phyloP scores from a whole-genome alignment of 257 asterid species.

The Solanum arcanum region DNA sequence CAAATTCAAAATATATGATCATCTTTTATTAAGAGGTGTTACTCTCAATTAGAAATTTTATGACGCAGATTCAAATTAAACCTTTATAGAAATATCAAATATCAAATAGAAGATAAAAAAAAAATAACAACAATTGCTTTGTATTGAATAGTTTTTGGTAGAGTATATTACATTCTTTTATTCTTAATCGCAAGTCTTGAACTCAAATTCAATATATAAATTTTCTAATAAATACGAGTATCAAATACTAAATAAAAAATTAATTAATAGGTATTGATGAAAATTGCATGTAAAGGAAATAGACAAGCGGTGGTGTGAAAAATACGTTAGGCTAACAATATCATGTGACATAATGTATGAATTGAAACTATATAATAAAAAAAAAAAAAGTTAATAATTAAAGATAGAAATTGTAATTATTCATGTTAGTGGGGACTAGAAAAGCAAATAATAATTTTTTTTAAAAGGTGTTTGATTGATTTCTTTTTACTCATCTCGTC shows the following conservation, averaged over 20 bases:
- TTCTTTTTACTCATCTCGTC: constrained; percentile 1
- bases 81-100: not conserved
- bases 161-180: not conserved
- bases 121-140: not conserved
- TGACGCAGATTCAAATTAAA: not conserved
- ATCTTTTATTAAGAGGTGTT: not conserved
- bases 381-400: not conserved
- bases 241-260: not conserved
- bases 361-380: not conserved
- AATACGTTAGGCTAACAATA: not conserved
- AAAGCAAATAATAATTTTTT: not conserved
- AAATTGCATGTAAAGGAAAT: not conserved
- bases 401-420: not conserved
- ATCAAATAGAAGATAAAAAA: not conserved
- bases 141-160: not conserved
- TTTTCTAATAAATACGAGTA: not conserved
- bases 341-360: not conserved
- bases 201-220: not conserved
- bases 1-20: not conserved
- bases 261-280: not conserved
- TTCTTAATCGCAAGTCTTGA: not conserved
- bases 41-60: not conserved
- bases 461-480: constrained; percentile 4
- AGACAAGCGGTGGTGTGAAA: not conserved
- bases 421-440: not conserved